Evolutionary conservation across 2,329 filamentous ascomycete genomes (phyloP).

Genomic region (Penicillium sp.): DNA sequence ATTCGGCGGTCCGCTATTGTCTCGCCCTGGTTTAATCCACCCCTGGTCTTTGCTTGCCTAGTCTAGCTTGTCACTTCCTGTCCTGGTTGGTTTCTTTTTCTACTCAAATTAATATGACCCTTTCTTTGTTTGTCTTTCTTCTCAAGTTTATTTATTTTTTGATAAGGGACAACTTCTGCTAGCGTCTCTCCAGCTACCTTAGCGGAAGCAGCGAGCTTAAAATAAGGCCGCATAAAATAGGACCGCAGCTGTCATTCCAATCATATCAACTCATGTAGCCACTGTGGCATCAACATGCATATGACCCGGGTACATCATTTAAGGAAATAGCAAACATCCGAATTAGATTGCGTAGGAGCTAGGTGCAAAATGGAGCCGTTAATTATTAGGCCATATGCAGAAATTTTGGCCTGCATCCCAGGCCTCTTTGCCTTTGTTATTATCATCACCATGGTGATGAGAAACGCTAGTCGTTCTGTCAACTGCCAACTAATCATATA

Average conservation of each 20-base stretch:
- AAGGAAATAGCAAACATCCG: background rate
- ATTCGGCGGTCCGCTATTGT: slow-evolving; percentile 17
- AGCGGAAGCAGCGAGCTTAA: background rate
- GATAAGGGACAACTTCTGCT: background rate
- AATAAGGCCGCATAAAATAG: background rate
- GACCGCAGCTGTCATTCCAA: background rate
- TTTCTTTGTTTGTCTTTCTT: background rate
- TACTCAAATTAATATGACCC: background rate
- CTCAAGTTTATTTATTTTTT: too few species aligned
- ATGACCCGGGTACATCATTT: background rate
- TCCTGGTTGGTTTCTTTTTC: background rate
- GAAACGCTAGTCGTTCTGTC: background rate
- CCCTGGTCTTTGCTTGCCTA: background rate
- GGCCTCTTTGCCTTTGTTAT: background rate
- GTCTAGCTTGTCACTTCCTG: background rate
- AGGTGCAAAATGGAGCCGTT: background rate
- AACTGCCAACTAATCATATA: background rate
- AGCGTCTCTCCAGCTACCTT: background rate
- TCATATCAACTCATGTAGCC: background rate
- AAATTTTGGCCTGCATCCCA: background rate
- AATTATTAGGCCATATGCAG: background rate
- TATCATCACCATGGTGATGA: background rate
- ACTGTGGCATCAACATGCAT: background rate
- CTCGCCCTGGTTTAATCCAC: slow-evolving; percentile 3
- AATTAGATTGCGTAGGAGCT: background rate